Percentiles rank a stretch among this genome's conserved stretches.
Evolutionary conservation across 345 rosid genomes (phyloP).

Genomic region (Eucalyptus albens): DNA sequence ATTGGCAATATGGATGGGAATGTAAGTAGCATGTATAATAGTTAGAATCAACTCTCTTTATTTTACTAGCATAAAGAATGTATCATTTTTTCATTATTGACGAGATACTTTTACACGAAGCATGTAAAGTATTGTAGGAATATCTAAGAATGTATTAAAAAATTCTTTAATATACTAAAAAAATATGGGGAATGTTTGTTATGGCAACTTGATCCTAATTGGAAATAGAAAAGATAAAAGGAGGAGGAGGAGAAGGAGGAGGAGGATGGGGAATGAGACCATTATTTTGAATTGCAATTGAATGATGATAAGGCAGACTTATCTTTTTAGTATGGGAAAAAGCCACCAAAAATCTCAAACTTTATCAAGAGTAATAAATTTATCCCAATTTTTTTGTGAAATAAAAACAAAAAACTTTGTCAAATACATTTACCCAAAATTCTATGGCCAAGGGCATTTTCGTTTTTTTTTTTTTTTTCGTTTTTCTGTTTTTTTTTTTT

Average conservation of each 20-base stretch:
- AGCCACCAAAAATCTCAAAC: rapidly evolving
- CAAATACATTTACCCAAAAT: too few species aligned
- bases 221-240: neutral
- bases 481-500: rapidly evolving
- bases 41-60: neutral
- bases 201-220: neutral
- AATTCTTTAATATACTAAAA: neutral
- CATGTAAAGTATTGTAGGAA: neutral
- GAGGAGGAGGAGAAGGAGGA: neutral
- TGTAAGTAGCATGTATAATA: too few species aligned
- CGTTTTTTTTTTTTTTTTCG: rapidly evolving
- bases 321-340: neutral
- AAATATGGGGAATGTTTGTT: neutral
- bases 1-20: too few species aligned
- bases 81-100: neutral
- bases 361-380: too few species aligned
- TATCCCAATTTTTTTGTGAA: too few species aligned
- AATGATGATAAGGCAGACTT: neutral
- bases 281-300: neutral
- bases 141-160: neutral
- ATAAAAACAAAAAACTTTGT: rapidly evolving
- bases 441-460: too few species aligned
- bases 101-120: neutral
- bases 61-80: neutral
- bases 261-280: neutral